These are phyloP conservation scores for Bothriochloa decipiens DNA, from an alignment of 176 grass and related monocot species.

Conservation along the genomic window DNA sequence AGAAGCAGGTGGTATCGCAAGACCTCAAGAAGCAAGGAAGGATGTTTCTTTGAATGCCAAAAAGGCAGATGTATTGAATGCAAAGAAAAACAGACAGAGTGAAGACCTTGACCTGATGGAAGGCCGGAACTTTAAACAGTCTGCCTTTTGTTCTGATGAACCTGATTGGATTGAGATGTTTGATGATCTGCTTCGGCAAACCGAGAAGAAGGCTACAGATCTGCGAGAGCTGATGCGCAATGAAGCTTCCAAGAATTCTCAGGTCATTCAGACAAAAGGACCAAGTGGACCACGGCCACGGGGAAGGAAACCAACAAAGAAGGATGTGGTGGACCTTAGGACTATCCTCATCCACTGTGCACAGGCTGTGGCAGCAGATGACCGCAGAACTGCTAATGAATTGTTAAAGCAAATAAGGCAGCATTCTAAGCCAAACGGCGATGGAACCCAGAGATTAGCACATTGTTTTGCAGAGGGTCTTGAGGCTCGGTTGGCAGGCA, in stretches of 20 bases:
- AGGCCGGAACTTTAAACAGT: constrained; percentile 80
- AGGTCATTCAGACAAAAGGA: constrained; percentile 55
- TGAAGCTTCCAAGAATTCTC: constrained; percentile 65
- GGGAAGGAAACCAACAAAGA: constrained; percentile 85
- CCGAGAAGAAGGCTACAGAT: constrained; percentile 71
- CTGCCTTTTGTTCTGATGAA: constrained; percentile 75
- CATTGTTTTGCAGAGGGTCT: constrained; percentile 92
- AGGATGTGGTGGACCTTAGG: constrained; percentile 89
- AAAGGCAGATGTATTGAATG: constrained; percentile 50
- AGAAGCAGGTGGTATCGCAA: constrained; percentile 42
- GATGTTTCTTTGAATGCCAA: constrained; percentile 20
- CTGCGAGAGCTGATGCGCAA: constrained; percentile 71
- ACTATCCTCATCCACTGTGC: constrained; percentile 91
- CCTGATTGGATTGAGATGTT: constrained; percentile 81
- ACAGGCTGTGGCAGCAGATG: constrained; percentile 92
- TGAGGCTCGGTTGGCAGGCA: constrained; percentile 90
- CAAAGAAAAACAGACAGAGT: constrained; percentile 57
- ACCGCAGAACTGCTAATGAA: constrained; percentile 77
- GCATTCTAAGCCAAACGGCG: constrained; percentile 73
- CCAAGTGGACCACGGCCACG: constrained; percentile 45
- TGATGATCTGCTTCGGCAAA: constrained; percentile 71
- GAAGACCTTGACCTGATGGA: constrained; percentile 87
- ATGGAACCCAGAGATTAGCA: constrained; percentile 81
- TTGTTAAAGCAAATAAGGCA: constrained; percentile 90
- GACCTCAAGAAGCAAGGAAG: constrained; percentile 33